Base-by-base conservation (phyloP, 228 moss, liverwort and hornwort species). In the Sphagnum fallax region DNA sequence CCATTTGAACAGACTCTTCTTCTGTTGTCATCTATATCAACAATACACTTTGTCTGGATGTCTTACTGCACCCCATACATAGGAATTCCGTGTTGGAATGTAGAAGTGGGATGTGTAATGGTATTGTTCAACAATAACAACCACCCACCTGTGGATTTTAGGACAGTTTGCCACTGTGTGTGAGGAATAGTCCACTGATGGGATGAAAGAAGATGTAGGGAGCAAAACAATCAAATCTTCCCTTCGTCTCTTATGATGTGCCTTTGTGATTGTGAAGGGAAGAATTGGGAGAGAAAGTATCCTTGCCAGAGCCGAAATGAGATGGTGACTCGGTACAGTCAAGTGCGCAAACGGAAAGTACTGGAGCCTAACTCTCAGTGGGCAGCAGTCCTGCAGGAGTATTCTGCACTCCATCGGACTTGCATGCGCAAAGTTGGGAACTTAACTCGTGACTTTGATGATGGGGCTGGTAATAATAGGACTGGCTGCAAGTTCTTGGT, bases 401-500 rank as follows among this genome's bases (percentile, higher is more conserved):
- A 92, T 76, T 64, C 82, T 13, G 76, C 82, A 53, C 82, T 92
- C 49, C 92, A 90, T 76, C 80, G 84, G 49, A 70, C 88, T 48
- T 92, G 90, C 73, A 86, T 71, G 73, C 66, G 58, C 61, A 73
- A 69, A 53, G 73, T 87, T 0, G 82, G 86, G 6, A 81, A 90
- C 70, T 47, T 90, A 18, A 79, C 83, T 13, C 73, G 83, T 6
- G 75, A 84, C 73, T 87, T 65, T 52, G 72, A 77, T 14, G 70
- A 80, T 6, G 78, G 73, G 64, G 70, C 80, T 6, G 12, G 12
- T 55, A 12, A 4, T 5, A 61, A 62, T 2, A 65, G 75, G 16
- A 77, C 87, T 55, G 65, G 60, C 16, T 93, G 93, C 83, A 83
- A 81, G 67, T 93, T 93, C 75, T 70, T 93, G 68, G 76, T 91